These are phyloP conservation scores for Aspergillus unguis DNA, from an alignment of 2,329 filamentous ascomycete genomes.

Conservation along the genomic window DNA sequence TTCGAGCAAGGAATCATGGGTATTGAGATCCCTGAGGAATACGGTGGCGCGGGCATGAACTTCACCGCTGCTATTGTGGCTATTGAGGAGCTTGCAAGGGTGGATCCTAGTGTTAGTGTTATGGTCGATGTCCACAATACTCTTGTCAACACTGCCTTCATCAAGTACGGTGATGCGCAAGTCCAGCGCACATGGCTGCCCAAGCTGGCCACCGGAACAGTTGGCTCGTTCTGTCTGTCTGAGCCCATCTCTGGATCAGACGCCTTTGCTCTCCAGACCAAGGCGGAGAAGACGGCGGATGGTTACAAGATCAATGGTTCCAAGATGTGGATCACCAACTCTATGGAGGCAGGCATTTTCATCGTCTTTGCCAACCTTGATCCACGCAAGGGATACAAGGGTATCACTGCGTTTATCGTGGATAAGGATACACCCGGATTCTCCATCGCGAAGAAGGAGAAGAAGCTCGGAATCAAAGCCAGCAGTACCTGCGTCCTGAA, in stretches of 20 bases:
- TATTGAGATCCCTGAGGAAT: conserved; percentile 96
- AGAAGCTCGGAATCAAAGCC: conserved; percentile 96
- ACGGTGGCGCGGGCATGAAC: conserved; percentile 96
- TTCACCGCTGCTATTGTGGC: conserved; percentile 94
- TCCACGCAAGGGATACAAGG: conserved; percentile 88
- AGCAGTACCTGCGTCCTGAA: conserved; percentile 96
- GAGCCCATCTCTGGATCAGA: conserved; percentile 92
- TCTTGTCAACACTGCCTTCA: conserved; percentile 85
- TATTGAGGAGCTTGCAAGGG: conserved; percentile 91
- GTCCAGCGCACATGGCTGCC: conserved; percentile 85
- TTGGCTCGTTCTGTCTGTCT: conserved; percentile 87
- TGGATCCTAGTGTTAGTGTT: conserved; percentile 92
- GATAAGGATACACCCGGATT: conserved; percentile 89
- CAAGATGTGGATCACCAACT: conserved; percentile 99
- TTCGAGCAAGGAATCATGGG: conserved; percentile 98
- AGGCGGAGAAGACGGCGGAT: conserved; percentile 74
- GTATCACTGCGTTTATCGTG: conserved; percentile 92
- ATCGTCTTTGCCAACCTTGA: conserved; percentile 97
- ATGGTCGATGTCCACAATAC: conserved; percentile 98
- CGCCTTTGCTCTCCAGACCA: conserved; percentile 90
- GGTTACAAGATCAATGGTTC: conserved; percentile 85
- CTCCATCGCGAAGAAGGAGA: conserved; percentile 98
- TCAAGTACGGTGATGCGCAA: conserved; percentile 76
- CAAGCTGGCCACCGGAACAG: conserved; percentile 81
- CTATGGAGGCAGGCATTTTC: conserved; percentile 88